Base-by-base conservation (phyloP, 768 basidiomycete genomes). In the Chalciporus pseudorubinellus region DNA sequence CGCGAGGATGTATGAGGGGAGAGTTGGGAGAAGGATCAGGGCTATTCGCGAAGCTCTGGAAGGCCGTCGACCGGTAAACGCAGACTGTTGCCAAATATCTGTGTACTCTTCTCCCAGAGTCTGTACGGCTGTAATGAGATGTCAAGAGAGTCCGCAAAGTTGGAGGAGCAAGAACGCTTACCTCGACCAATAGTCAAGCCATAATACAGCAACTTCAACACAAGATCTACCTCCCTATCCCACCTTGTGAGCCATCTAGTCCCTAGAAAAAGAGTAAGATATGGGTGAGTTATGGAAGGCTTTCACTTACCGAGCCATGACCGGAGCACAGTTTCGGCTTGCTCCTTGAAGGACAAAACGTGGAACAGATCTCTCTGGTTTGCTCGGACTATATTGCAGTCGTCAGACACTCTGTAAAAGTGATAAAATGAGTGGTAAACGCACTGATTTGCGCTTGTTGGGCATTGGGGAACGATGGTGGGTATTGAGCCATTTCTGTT, bases 71-170 rank as follows among this genome's bases (percentile, higher is more conserved):
- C 64, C 58, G 1, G 67, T 71, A 24, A 66, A 69, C 3, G 72
- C 63, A 11, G 84, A 81, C 50, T 84, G 80, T 57, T 84, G 82
- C 87, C 90, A 89, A 29, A 88, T 84, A 60, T 87, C 86, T 1
- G 89, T 92, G 60, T 94, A 94, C 63, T 94, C 92, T 67, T 94
- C 92, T n/a, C 92, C 92, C 1, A 93, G 75, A 4, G 87, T 92
- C 68, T 93, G 91, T 10, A 77, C 78, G 14, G 84, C 91, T 93
- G 46, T 34, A 9, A 10, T 34, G 47, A 18, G 39, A 53, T 33
- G 50, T 56, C 43, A 67, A 57, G 43, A 7, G 19, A 28, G 29
- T 31, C 29, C 10, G 29, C 29, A 31, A 11, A 11, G 13, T 13
- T 20, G 21, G 29, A 40, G 40, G 8, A 47, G 29, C 6, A 8